phyloP scores from a whole-genome alignment of 371 early-diverging fungal species.

The Cokeromyces recurvatus region DNA sequence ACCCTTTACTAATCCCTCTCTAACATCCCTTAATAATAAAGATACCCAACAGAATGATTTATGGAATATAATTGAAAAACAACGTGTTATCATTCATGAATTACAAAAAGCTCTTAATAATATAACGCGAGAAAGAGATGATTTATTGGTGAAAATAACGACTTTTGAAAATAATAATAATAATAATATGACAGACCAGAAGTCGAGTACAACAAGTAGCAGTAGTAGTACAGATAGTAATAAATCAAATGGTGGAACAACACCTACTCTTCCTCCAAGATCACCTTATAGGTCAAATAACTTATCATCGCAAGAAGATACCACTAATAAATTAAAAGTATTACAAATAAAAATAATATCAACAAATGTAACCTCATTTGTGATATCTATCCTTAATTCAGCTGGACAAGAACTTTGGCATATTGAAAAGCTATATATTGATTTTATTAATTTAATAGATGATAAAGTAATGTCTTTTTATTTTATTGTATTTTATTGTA shows the following conservation, averaged over 20 bases:
- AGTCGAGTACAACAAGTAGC: too few relatives aligned
- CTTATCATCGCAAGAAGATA: constrained; percentile 1
- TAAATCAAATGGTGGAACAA: too few relatives aligned
- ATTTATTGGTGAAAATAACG: constrained; percentile 13
- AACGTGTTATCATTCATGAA: constrained; percentile 70
- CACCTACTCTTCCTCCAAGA: constrained; percentile 16
- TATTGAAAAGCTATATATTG: neutral
- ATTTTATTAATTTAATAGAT: too few relatives aligned
- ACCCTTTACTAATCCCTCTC: too few relatives aligned
- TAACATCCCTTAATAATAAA: too few relatives aligned
- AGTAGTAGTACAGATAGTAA: too few relatives aligned
- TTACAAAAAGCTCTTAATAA: constrained; percentile 42
- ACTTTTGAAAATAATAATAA: constrained; percentile 11
- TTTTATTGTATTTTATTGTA: too few relatives aligned
- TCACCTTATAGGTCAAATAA: constrained; percentile 14
- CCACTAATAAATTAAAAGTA: neutral
- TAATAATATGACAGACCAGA: constrained; percentile 8
- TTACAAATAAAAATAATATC: neutral
- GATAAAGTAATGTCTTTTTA: too few relatives aligned
- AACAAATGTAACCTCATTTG: neutral
- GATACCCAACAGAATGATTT: constrained; percentile 45
- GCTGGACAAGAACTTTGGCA: neutral
- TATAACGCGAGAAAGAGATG: constrained; percentile 43
- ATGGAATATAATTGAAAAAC: constrained; percentile 83
- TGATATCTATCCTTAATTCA: neutral